A percentile compares a stretch with the other conserved stretches of the same genome.
phyloP scores from a whole-genome alignment of 306 rosid species.

The Fragaria iinumae region DNA sequence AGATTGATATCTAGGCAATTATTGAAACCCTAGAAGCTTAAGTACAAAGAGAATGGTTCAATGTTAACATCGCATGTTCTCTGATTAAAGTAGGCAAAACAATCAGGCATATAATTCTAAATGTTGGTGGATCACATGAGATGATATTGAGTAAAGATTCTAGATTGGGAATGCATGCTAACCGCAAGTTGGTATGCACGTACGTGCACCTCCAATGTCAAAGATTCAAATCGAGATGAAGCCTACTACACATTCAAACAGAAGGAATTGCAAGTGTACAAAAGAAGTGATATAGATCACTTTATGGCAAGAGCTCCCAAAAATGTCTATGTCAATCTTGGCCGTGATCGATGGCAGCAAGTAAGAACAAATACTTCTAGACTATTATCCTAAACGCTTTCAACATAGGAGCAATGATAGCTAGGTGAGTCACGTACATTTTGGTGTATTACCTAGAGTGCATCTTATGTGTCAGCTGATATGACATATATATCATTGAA shows the following conservation, averaged over 20 bases:
- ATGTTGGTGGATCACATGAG: background rate
- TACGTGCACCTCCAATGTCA: background rate
- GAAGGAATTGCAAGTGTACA: background rate
- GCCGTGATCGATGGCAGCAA: background rate
- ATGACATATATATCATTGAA: no score
- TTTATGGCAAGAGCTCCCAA: slow-evolving; percentile 1
- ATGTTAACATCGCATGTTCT: background rate
- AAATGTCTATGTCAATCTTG: background rate
- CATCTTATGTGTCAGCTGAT: no score
- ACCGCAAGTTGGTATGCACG: background rate
- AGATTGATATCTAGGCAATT: background rate
- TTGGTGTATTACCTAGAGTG: no score
- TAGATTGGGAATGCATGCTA: background rate
- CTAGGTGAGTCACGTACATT: no score
- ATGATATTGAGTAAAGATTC: background rate
- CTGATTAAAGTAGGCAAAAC: background rate
- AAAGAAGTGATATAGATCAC: background rate
- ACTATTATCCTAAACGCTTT: background rate
- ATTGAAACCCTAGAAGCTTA: background rate
- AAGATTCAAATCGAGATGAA: background rate
- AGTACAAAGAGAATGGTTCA: background rate
- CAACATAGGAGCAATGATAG: background rate
- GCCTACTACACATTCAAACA: background rate
- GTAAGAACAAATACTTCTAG: background rate
- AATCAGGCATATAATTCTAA: background rate